phyloP scores from a whole-genome alignment of 306 rosid species.

The Cucumis melo region DNA sequence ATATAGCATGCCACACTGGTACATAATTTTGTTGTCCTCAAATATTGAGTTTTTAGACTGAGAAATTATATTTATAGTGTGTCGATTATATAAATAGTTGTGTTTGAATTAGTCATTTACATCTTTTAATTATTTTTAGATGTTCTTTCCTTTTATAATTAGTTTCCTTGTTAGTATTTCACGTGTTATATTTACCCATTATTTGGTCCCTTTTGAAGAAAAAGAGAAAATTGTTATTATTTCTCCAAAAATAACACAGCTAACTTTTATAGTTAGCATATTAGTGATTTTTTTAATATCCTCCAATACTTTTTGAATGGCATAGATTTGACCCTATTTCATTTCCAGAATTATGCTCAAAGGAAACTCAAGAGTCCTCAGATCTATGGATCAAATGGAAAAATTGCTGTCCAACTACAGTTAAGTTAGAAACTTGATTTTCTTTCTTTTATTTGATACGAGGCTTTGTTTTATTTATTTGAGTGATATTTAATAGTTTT shows the following conservation, averaged over 20 bases:
- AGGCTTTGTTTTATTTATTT: not conserved
- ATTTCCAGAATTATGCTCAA: constrained; percentile 11
- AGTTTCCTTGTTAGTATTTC: too few species aligned
- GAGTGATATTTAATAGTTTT: not conserved
- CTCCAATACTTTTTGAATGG: not conserved
- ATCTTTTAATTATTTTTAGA: too few species aligned
- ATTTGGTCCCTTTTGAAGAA: too few species aligned
- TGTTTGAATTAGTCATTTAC: too few species aligned
- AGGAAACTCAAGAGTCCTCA: constrained; percentile 34
- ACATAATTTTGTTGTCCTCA: too few species aligned
- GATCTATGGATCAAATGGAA: constrained; percentile 59
- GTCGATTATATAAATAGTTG: too few species aligned
- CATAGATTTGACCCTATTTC: not conserved
- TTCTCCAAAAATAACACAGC: not conserved
- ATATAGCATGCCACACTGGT: too few species aligned
- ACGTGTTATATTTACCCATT: too few species aligned
- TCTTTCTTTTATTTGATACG: not conserved
- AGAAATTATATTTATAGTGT: too few species aligned
- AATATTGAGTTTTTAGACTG: too few species aligned
- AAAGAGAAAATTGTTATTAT: too few species aligned
- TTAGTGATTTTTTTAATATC: not conserved
- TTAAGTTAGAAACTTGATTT: constrained; percentile 18
- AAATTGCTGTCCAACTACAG: constrained; percentile 42
- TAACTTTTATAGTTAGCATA: not conserved
- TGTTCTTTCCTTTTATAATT: too few species aligned